Conservation (phyloP, 768 basidiomycete species). For the Podaxis pistillaris region DNA sequence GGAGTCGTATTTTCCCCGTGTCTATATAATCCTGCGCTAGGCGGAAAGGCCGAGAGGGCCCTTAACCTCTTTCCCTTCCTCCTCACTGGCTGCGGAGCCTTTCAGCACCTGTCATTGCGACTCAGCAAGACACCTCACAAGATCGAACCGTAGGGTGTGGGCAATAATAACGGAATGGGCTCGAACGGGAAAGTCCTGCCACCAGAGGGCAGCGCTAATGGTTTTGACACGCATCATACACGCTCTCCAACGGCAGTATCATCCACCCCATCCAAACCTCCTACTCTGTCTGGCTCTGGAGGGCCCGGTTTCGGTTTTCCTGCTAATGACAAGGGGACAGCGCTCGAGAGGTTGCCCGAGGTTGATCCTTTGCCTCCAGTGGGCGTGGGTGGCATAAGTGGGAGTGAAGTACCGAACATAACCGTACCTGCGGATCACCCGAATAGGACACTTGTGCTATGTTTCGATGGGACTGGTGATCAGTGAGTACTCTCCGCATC, state of each 20-base stretch:
- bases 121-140: neutral
- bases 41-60: neutral
- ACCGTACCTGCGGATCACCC: constrained; percentile 18
- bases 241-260: neutral
- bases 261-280: neutral
- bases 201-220: neutral
- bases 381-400: neutral
- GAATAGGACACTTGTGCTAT: constrained; percentile 44
- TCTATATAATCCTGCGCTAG: neutral
- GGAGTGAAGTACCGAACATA: neutral
- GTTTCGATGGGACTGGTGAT: constrained; percentile 58
- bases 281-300: neutral
- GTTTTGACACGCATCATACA: neutral
- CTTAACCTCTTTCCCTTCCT: neutral
- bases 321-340: neutral
- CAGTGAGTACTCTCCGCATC: constrained; percentile 30
- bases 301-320: neutral
- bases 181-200: neutral
- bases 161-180: neutral
- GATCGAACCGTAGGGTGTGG: neutral
- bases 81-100: neutral
- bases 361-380: neutral
- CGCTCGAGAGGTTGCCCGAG: neutral
- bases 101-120: no score
- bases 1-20: neutral